Evolutionary conservation across 768 basidiomycete species (phyloP).

Genomic region (Termitomyces eurrhizus): DNA sequence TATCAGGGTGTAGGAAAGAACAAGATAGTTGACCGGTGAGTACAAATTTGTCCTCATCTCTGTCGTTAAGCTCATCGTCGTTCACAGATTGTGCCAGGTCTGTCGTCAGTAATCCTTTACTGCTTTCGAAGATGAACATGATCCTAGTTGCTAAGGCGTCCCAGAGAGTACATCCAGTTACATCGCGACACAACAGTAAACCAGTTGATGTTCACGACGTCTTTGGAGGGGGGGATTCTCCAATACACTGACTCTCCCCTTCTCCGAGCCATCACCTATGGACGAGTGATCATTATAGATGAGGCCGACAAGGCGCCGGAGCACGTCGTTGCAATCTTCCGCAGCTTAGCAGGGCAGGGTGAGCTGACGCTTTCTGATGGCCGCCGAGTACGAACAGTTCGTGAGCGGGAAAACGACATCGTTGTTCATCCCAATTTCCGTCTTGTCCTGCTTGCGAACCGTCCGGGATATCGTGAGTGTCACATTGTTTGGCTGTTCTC

Average conservation of each 20-base stretch:
- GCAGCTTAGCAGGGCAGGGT: constrained; percentile 61
- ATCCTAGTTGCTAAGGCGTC: constrained; percentile 51
- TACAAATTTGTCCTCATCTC: background rate
- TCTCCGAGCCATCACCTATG: constrained; percentile 55
- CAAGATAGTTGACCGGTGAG: constrained; percentile 60
- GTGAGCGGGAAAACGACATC: constrained; percentile 50
- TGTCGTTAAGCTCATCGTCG: background rate
- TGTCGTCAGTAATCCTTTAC: background rate
- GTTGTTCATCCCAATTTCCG: constrained; percentile 62
- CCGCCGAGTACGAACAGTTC: constrained; percentile 43
- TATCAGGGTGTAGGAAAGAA: constrained; percentile 66
- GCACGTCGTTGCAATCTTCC: constrained; percentile 69
- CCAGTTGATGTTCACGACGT: constrained; percentile 66
- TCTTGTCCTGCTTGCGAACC: constrained; percentile 59
- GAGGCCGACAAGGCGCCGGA: constrained; percentile 74
- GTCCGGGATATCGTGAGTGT: constrained; percentile 66
- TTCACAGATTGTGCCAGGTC: constrained; percentile 52
- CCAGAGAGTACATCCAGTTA: constrained; percentile 66
- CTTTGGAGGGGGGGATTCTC: constrained; percentile 53
- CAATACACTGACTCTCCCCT: constrained; percentile 64
- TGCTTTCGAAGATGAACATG: background rate
- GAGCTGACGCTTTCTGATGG: constrained; percentile 65
- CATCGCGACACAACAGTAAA: constrained; percentile 70
- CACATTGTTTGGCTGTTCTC: background rate
- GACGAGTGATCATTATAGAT: constrained; percentile 66